Conservation (phyloP, 108 stramenopile species). For the Cyclotella cryptica region DNA sequence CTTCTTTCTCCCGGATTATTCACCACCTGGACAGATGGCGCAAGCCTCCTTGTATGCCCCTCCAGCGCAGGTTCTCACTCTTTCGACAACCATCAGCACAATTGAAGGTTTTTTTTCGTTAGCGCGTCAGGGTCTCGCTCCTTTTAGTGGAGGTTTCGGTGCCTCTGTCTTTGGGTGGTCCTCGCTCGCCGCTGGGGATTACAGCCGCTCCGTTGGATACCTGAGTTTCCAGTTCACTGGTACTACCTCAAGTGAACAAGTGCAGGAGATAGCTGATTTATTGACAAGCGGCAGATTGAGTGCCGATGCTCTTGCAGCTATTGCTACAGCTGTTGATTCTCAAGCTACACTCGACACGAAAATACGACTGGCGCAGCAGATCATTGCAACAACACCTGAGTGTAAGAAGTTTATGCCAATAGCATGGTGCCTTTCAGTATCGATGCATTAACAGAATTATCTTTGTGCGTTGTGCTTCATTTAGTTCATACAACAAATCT, state of each 20-base stretch:
- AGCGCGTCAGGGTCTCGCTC: conserved; percentile 17
- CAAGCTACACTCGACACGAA: conserved; percentile 11
- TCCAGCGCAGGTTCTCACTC: conserved; percentile 49
- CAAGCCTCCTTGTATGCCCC: conserved; percentile 53
- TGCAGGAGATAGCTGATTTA: conserved; percentile 56
- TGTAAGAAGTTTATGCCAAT: too few species aligned
- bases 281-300: conserved; percentile 62
- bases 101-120: conserved; percentile 40
- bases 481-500: conserved; percentile 25
- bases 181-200: conserved; percentile 21
- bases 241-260: conserved; percentile 4
- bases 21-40: conserved; percentile 31
- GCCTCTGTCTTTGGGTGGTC: background rate
- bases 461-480: background rate
- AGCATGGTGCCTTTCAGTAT: too few species aligned
- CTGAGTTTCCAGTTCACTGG: conserved; percentile 17
- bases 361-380: conserved; percentile 23
- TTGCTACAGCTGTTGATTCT: conserved; percentile 17
- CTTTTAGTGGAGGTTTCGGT: conserved; percentile 25
- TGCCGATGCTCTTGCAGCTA: conserved; percentile 4
- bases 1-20: conserved; percentile 57
- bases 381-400: conserved; percentile 20
- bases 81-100: conserved; percentile 24
- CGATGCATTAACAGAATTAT: background rate
- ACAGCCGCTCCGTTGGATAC: conserved; percentile 17